Evolutionary conservation across 2,329 filamentous ascomycete species (phyloP), one percentile per base, ranked within the genome.

Genomic region (Colletotrichum liriopes): DNA sequence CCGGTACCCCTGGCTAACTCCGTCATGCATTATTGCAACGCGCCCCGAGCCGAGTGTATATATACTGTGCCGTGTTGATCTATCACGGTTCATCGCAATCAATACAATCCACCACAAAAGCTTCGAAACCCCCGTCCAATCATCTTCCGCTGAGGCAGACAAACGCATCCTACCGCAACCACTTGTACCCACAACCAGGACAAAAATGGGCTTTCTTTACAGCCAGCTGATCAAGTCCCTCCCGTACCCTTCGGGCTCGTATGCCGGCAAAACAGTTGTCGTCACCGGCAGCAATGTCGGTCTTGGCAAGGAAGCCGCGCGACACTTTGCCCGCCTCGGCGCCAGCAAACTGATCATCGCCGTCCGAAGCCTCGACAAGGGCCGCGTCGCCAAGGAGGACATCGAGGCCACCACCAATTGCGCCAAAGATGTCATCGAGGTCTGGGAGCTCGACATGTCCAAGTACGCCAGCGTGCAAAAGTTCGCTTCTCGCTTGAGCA

Each of bases 391-490:
- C 56, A 83, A 81, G 26, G 62, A 74, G 2, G 78, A 80, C 49
- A 83, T 87, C 55, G 78, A 78, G 39, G 67, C 71, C 1, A 76
- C 78, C 26, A 78, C 79, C 16, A 74, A 55, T 32, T 61, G 68
- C 60, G 71, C 29, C 32, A 71, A 37, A 49, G 77, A 66, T n/a
- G 76, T 69, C 3, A 77, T 87, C 41, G 80, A 88, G 54, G 86
- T 89, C 16, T 90, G 87, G 87, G 65, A 80, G 14, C 75, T 90
- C 5, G 87, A 90, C 75, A 82, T 89, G 74, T 76, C 75, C 18
- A 84, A 80, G 23, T 87, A 86, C 74, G 81, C 82, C 4, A 86
- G 83, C 41, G 82, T 89, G 47, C 77, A 80, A 62, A 78, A 77
- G 1, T 89, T 91, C 71, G 83, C 80, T 3, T 75, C 64, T 1